Conservation (phyloP, 768 basidiomycete species). For the Phlegmacium glaucopus region DNA sequence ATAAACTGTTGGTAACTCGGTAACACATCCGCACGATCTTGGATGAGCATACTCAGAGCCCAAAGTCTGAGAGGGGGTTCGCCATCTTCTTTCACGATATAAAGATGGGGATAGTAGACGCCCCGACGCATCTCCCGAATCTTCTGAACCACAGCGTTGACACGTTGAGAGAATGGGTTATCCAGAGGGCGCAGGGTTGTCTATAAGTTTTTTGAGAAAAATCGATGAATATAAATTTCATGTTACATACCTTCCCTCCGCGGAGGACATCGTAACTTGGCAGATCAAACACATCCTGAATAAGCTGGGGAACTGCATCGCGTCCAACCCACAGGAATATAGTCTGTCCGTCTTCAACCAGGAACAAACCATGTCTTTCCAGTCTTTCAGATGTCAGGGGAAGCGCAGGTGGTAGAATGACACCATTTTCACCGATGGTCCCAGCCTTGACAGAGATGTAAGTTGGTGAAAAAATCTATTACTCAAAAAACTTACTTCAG, state of each 20-base stretch:
- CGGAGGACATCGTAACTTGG: slow-evolving; percentile 85
- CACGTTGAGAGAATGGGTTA: slow-evolving; percentile 92
- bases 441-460: slow-evolving; percentile 59
- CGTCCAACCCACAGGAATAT: slow-evolving; percentile 99
- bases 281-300: slow-evolving; percentile 92
- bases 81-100: slow-evolving; percentile 97
- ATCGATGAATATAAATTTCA: background rate
- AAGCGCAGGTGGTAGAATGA: slow-evolving; percentile 83
- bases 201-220: slow-evolving; percentile 34
- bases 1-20: slow-evolving; percentile 98
- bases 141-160: slow-evolving; percentile 93
- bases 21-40: slow-evolving; percentile 91
- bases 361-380: slow-evolving; percentile 91
- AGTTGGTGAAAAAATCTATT: background rate
- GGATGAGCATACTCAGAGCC: slow-evolving; percentile 92
- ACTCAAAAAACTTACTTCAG: slow-evolving; percentile 54
- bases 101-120: slow-evolving; percentile 90
- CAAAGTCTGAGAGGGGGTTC: slow-evolving; percentile 92
- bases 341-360: slow-evolving; percentile 97
- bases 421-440: slow-evolving; percentile 84
- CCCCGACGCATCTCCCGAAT: slow-evolving; percentile 92
- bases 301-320: slow-evolving; percentile 93
- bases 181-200: slow-evolving; percentile 87
- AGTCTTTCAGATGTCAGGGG: slow-evolving; percentile 94
- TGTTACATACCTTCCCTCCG: slow-evolving; percentile 78